These are phyloP conservation scores for Biscogniauxia mediterranea DNA, from an alignment of 2,329 filamentous ascomycete species.

Conservation along the genomic window DNA sequence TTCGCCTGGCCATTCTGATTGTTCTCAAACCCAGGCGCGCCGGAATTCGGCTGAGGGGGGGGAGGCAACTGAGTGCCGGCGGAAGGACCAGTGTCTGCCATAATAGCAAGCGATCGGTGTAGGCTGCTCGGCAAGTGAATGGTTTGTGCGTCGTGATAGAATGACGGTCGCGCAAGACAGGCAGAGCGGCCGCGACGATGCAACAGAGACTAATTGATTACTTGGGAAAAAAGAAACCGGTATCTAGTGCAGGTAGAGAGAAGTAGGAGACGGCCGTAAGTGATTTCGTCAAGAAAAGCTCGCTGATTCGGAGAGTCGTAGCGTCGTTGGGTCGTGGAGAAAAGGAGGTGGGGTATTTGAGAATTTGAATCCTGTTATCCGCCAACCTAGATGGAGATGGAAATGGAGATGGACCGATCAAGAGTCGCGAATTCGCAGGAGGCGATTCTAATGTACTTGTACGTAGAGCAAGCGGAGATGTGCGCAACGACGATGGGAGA, in stretches of 20 bases:
- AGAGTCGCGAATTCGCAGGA: slow-evolving; percentile 16
- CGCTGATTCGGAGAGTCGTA: slow-evolving; percentile 19
- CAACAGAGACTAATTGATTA: slow-evolving; percentile 4
- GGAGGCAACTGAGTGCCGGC: slow-evolving; percentile 65
- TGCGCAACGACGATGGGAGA: slow-evolving; percentile 20
- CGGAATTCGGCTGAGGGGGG: slow-evolving; percentile 65
- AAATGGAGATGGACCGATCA: neutral
- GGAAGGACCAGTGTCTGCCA: slow-evolving; percentile 75
- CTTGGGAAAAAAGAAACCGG: slow-evolving; percentile 3
- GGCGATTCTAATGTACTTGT: slow-evolving; percentile 21
- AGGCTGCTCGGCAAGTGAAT: slow-evolving; percentile 9
- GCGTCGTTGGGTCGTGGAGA: slow-evolving; percentile 25
- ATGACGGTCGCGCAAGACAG: slow-evolving; percentile 12
- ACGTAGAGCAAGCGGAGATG: slow-evolving; percentile 16
- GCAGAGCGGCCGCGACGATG: slow-evolving; percentile 11
- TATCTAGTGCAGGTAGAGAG: slow-evolving; percentile 6
- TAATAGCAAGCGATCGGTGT: slow-evolving; percentile 37
- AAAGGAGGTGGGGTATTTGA: slow-evolving; percentile 24
- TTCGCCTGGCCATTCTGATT: slow-evolving; percentile 69
- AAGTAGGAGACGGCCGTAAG: slow-evolving; percentile 11
- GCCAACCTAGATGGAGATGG: slow-evolving; percentile 2
- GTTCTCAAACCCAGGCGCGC: slow-evolving; percentile 75
- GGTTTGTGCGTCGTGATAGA: slow-evolving; percentile 2
- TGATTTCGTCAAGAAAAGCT: slow-evolving; percentile 14
- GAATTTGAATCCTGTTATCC: slow-evolving; percentile 14